Evolutionary conservation across 148 eudicot species (phyloP).

Genomic region (Beta vulgaris): DNA sequence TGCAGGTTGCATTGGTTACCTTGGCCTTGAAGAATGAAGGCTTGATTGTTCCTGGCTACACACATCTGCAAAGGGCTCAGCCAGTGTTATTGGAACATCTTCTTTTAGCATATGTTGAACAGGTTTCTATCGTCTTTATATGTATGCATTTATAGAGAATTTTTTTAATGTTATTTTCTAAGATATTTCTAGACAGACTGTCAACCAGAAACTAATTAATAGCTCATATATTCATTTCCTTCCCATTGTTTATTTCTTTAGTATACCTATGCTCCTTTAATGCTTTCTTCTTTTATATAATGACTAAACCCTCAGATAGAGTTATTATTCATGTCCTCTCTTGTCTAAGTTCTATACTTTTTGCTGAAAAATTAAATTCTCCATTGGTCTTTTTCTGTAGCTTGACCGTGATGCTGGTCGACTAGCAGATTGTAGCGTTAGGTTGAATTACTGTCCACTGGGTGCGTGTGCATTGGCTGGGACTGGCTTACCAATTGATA

Average conservation of each 20-base stretch:
- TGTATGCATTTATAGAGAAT: background rate
- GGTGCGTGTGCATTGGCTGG: slow-evolving; percentile 99
- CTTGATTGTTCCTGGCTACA: slow-evolving; percentile 93
- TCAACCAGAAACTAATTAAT: background rate
- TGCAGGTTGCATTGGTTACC: slow-evolving; percentile 65
- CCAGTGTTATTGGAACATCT: slow-evolving; percentile 89
- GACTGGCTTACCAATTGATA: slow-evolving; percentile 94
- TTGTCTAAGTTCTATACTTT: background rate
- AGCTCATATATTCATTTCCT: background rate
- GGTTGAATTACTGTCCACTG: slow-evolving; percentile 87
- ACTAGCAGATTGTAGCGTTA: slow-evolving; percentile 69
- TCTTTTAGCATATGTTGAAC: slow-evolving; percentile 91
- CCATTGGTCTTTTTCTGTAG: slow-evolving; percentile 33
- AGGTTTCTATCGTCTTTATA: slow-evolving; percentile 44
- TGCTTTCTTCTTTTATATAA: background rate
- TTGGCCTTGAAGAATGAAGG: slow-evolving; percentile 82
- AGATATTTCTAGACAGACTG: background rate
- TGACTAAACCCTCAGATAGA: background rate
- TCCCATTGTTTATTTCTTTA: background rate
- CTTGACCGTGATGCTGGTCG: slow-evolving; percentile 98
- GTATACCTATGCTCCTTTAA: background rate
- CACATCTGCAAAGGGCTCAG: slow-evolving; percentile 96
- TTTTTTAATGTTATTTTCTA: background rate
- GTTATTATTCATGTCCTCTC: background rate
- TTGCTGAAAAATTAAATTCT: background rate